phyloP scores from a whole-genome alignment of 140 eudicot genomes.

The Erigeron philadelphicus region DNA sequence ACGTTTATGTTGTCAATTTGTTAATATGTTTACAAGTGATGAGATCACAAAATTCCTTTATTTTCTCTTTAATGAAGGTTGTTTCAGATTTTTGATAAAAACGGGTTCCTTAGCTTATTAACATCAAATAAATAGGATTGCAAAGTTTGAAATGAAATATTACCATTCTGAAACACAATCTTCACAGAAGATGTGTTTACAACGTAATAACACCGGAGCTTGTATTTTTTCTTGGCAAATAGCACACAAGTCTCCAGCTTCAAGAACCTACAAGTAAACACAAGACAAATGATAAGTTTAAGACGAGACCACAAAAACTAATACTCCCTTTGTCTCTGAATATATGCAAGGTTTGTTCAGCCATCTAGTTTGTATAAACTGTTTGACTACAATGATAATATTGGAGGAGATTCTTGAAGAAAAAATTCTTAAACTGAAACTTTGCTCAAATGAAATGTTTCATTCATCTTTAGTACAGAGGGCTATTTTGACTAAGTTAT shows the following conservation, averaged over 20 bases:
- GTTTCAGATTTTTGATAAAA: not conserved
- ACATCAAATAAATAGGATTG: not conserved
- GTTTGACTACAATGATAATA: not conserved
- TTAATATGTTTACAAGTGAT: too few species aligned
- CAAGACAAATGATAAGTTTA: conserved; percentile 7
- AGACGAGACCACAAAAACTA: not conserved
- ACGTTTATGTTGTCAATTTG: too few species aligned
- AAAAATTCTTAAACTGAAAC: not conserved
- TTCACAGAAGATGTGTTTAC: conserved; percentile 93
- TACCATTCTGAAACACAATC: conserved; percentile 97
- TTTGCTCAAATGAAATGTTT: not conserved
- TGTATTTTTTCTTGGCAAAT: conserved; percentile 95
- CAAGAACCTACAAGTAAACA: conserved; percentile 48
- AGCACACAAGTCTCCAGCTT: conserved; percentile 85
- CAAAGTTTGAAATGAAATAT: conserved; percentile 20
- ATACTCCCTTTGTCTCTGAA: not conserved
- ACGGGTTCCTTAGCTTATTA: not conserved
- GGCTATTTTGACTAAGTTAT: not conserved
- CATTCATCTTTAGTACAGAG: not conserved
- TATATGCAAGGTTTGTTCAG: not conserved
- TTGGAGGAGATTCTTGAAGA: not conserved
- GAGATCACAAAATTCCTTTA: not conserved
- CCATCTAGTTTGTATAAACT: not conserved
- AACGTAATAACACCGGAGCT: conserved; percentile 70
- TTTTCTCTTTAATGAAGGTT: not conserved